Base-by-base conservation (phyloP, 345 rosid genomes). In the Kernera saxatilis region DNA sequence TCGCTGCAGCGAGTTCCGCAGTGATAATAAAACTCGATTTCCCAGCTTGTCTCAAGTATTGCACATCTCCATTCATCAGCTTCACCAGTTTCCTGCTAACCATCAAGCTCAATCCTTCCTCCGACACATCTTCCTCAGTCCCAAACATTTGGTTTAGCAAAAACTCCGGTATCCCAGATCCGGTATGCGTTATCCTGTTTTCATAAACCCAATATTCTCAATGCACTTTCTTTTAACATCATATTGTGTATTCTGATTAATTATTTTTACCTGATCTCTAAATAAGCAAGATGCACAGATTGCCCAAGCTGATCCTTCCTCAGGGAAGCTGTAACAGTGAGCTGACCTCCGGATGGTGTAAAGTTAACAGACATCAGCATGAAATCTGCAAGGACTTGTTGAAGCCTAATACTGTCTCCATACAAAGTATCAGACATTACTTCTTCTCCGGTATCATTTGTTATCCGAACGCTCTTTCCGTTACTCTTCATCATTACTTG, bases 51-150 rank as follows among this genome's bases (percentile, higher is more conserved):
- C 93, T 85, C 68, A 91, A 64, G 80, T 91, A 93, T 75, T 85
- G 90, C 21, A 85, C 93, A 77, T 84, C 97, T 78, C 98, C 97
- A 59, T 84, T 89, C 97, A 93, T 91, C 53, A 91, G 88, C 78
- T 86, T 91, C 69, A 85, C 82, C 67, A 93, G 75, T 64, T 85
- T 91, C 72, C 88, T 57, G 81, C 98, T 91, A 48, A 93, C 77
- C 46, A 87, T 75, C 71, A 93, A 77, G 65, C 96, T 79, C 54
- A 89, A 73, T 60, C 96, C 93, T 69, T 87, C 94, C 71, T 89
- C 98, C 0, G 88, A 83, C 26, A 80, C 78, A 21, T 81, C 93
- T 51, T 75, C 87, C 54, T 79, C 85, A 14, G 51, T 81, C n/a
- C 84, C 86, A 73, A 87, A 91, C 97, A 91, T 93, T 52, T 87